Conservation (phyloP, 2,329 filamentous ascomycete genomes). For the Diaporthe citriasiana region DNA sequence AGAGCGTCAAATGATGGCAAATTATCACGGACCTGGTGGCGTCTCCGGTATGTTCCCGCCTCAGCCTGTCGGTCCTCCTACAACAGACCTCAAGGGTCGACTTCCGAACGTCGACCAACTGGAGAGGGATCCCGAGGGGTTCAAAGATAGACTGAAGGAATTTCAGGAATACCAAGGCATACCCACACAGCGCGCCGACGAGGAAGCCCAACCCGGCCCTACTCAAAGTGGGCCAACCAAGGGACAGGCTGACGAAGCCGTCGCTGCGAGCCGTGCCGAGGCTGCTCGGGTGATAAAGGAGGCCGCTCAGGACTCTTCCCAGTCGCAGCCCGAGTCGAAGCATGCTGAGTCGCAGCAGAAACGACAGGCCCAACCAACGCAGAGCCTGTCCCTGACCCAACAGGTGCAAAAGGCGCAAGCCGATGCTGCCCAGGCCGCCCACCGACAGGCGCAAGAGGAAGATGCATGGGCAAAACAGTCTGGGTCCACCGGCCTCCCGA, state of each 20-base stretch:
- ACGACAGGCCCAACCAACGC: conserved; percentile 48
- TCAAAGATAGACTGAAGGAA: conserved; percentile 81
- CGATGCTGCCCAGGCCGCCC: conserved; percentile 55
- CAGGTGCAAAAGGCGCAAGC: conserved; percentile 84
- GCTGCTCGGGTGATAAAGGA: conserved; percentile 43
- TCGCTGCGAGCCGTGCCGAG: conserved; percentile 36
- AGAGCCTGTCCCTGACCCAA: conserved; percentile 80
- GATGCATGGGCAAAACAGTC: conserved; percentile 69
- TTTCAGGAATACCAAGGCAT: conserved; percentile 82
- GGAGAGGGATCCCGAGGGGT: conserved; percentile 69
- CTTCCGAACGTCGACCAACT: conserved; percentile 67
- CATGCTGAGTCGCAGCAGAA: conserved; percentile 45
- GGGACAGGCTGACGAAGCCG: conserved; percentile 42
- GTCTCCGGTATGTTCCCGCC: conserved; percentile 52
- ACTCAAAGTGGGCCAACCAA: conserved; percentile 43
- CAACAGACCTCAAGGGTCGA: conserved; percentile 57
- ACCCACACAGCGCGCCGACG: conserved; percentile 66
- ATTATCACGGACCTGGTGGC: conserved; percentile 52
- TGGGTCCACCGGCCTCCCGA: conserved; percentile 75
- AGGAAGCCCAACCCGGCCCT: conserved; percentile 50
- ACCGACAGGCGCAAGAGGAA: conserved; percentile 65
- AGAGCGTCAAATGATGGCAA: conserved; percentile 68
- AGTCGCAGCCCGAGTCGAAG: conserved; percentile 41
- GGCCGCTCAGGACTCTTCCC: conserved; percentile 42
- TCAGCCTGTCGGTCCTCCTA: conserved; percentile 56